These are phyloP conservation scores for Ilex asprella DNA, from an alignment of 257 asterid species.

Conservation along the genomic window DNA sequence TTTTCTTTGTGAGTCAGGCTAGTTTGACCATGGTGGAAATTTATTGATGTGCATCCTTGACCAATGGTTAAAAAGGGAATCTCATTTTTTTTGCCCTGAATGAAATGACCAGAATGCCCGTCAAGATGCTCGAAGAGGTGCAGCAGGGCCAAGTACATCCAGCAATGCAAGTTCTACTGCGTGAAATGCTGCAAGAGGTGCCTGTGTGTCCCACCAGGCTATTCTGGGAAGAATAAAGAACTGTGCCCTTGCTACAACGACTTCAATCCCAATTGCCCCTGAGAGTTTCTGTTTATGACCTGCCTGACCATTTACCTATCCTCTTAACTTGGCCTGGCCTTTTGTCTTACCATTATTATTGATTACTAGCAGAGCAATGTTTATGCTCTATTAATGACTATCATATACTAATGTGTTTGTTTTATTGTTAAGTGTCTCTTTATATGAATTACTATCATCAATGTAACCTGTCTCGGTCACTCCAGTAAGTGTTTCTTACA, in stretches of 20 bases:
- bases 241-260: constrained; percentile 85
- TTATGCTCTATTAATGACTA: background rate
- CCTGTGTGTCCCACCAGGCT: constrained; percentile 82
- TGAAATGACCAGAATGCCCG: constrained; percentile 62
- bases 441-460: background rate
- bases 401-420: background rate
- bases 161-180: constrained; percentile 81
- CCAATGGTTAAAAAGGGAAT: constrained; percentile 2
- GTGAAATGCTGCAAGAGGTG: constrained; percentile 75
- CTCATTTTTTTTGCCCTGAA: background rate
- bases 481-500: background rate
- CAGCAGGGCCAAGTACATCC: constrained; percentile 52
- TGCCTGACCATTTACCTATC: too few species aligned
- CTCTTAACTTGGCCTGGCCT: too few species aligned
- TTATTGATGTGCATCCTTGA: constrained; percentile 1
- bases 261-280: constrained; percentile 91
- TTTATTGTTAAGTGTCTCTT: background rate
- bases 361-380: background rate
- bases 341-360: background rate
- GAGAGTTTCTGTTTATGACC: background rate
- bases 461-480: background rate
- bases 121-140: constrained; percentile 59
- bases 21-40: too few species aligned
- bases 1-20: too few species aligned
- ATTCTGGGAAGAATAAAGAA: constrained; percentile 59